Conservation (phyloP, 768 basidiomycete species). For the Suillus discolor region DNA sequence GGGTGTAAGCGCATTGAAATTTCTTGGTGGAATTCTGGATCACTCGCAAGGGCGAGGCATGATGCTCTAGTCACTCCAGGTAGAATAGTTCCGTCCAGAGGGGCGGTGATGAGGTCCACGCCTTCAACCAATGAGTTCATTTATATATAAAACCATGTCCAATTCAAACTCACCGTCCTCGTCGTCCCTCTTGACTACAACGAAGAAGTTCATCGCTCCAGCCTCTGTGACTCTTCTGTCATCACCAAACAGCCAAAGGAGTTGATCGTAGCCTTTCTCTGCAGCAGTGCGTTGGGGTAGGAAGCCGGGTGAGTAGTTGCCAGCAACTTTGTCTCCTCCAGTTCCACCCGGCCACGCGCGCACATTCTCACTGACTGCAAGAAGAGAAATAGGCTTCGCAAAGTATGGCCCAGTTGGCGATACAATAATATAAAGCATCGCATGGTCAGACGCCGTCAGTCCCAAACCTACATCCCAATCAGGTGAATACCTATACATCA, state of each 20-base stretch:
- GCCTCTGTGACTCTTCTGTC: slow-evolving; percentile 58
- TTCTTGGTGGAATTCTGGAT: slow-evolving; percentile 49
- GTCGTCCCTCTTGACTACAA: slow-evolving; percentile 59
- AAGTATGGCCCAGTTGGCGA: slow-evolving; percentile 61
- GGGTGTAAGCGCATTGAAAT: slow-evolving; percentile 39
- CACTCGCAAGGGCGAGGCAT: slow-evolving; percentile 68
- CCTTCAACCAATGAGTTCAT: slow-evolving; percentile 37
- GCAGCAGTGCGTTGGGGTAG: slow-evolving; percentile 67
- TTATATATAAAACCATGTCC: neutral
- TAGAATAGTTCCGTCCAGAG: slow-evolving; percentile 88
- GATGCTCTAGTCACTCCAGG: slow-evolving; percentile 92
- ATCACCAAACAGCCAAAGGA: slow-evolving; percentile 76
- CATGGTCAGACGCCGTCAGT: slow-evolving; percentile 76
- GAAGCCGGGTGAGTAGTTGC: slow-evolving; percentile 66
- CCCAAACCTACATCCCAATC: slow-evolving; percentile 54
- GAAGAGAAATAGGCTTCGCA: slow-evolving; percentile 53
- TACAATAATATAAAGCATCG: slow-evolving; percentile 83
- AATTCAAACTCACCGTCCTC: slow-evolving; percentile 43
- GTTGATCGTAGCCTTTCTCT: slow-evolving; percentile 71
- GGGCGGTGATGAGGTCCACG: slow-evolving; percentile 86
- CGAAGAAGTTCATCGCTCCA: slow-evolving; percentile 83
- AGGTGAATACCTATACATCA: neutral
- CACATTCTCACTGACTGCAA: slow-evolving; percentile 71
- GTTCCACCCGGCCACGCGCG: slow-evolving; percentile 89
- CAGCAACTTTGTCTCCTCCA: slow-evolving; percentile 60